Evolutionary conservation across 192 early-diverging fungal species (phyloP).

Genomic region (Podila minutissima): DNA sequence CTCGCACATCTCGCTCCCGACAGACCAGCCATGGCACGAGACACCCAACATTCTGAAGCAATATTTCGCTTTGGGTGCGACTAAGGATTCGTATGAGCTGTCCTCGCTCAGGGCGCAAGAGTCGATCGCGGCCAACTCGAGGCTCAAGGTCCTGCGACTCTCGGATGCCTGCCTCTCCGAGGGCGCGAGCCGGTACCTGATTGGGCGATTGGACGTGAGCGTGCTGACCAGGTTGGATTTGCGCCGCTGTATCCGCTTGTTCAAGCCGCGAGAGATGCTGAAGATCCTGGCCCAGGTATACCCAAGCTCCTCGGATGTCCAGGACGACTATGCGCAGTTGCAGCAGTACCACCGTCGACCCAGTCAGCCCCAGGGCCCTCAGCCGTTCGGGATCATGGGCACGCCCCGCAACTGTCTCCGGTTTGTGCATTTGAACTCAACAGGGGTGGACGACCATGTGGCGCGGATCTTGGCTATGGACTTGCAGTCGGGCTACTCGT

Average conservation of each 20-base stretch:
- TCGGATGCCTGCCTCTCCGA: constrained; percentile 29
- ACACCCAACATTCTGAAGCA: background rate
- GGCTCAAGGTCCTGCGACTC: constrained; percentile 26
- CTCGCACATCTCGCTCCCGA: background rate
- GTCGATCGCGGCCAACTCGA: constrained; percentile 15
- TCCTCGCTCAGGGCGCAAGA: constrained; percentile 15
- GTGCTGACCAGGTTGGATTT: constrained; percentile 27
- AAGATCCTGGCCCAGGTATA: constrained; percentile 10
- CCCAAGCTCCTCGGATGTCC: constrained; percentile 10
- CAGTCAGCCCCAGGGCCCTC: constrained; percentile 1
- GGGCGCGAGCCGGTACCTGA: constrained; percentile 20
- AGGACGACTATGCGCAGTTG: background rate
- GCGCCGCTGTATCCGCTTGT: constrained; percentile 26
- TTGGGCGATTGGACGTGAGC: constrained; percentile 16
- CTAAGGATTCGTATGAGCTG: constrained; percentile 13
- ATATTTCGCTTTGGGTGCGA: constrained; percentile 14
- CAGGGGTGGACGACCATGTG: constrained; percentile 27
- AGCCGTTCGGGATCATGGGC: constrained; percentile 7
- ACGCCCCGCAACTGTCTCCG: constrained; percentile 12
- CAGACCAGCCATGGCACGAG: constrained; percentile 26
- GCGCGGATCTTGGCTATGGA: constrained; percentile 17
- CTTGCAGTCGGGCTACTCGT: constrained; percentile 14
- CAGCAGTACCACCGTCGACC: constrained; percentile 2
- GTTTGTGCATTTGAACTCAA: constrained; percentile 22
- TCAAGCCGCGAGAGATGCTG: constrained; percentile 33